Evolutionary conservation across 345 rosid genomes (phyloP).

Genomic region (Gossypium stocksii): DNA sequence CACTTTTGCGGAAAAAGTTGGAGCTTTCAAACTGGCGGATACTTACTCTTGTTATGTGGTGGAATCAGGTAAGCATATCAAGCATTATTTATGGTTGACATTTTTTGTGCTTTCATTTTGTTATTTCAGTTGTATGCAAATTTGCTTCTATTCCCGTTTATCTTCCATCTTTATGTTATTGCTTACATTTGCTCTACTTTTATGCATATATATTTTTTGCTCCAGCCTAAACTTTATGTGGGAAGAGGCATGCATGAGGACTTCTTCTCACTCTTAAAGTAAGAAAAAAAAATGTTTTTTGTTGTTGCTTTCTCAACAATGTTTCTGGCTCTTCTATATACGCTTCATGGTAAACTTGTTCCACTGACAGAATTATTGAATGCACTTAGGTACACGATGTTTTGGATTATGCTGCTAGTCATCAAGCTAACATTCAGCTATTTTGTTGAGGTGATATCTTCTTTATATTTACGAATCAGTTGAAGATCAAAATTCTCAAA

Average conservation of each 20-base stretch:
- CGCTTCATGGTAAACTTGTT: constrained; percentile 2
- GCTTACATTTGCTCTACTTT: not conserved
- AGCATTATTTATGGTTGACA: not conserved
- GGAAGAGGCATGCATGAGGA: constrained; percentile 99
- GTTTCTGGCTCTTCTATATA: constrained; percentile 2
- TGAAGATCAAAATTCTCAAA: not conserved
- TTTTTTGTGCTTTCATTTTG: not conserved
- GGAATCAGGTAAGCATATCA: constrained; percentile 81
- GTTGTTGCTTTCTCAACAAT: constrained; percentile 5
- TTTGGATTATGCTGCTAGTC: constrained; percentile 85
- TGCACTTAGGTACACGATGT: constrained; percentile 72
- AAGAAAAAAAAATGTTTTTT: constrained; percentile 30
- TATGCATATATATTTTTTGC: not conserved
- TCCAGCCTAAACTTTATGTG: constrained; percentile 86
- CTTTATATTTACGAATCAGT: constrained; percentile 4
- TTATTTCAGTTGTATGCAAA: not conserved
- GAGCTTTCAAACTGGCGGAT: constrained; percentile 81
- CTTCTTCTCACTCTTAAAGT: constrained; percentile 79
- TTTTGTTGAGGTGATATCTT: constrained; percentile 76
- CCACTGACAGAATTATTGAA: constrained; percentile 10
- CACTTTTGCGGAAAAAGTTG: constrained; percentile 67
- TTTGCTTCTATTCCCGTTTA: not conserved
- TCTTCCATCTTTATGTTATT: not conserved
- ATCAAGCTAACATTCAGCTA: constrained; percentile 97
- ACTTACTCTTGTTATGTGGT: constrained; percentile 82